Percentiles rank a stretch among this genome's conserved stretches.
These are phyloP conservation scores for Novakomyces olei DNA, from an alignment of 805 yeast genomes.

Conservation along the genomic window DNA sequence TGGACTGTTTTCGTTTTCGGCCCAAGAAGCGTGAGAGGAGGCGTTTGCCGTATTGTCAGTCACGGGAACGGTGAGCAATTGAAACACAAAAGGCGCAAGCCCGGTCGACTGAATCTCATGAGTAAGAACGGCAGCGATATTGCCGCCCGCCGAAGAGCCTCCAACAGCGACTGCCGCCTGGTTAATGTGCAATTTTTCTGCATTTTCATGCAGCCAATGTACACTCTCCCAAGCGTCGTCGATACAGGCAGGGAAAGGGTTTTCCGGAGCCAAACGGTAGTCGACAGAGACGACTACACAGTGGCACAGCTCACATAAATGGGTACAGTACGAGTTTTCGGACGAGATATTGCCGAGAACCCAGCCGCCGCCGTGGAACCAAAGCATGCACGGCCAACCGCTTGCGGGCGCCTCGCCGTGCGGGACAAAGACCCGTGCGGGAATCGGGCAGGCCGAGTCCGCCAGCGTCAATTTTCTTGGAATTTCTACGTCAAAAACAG, in stretches of 20 bases:
- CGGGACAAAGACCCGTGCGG: conserved; percentile 20
- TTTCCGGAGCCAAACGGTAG: conserved; percentile 29
- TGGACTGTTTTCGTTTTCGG: conserved; percentile 10
- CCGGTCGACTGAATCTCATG: conserved; percentile 8
- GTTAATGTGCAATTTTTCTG: conserved; percentile 14
- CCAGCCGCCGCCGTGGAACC: conserved; percentile 27
- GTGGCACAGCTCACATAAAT: conserved; percentile 18
- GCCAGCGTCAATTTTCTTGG: not conserved
- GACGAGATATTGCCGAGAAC: conserved; percentile 21
- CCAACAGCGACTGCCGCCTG: conserved; percentile 19
- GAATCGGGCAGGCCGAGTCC: conserved; percentile 8
- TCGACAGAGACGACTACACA: conserved; percentile 26
- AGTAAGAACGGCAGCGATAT: conserved; percentile 15
- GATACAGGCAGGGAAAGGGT: conserved; percentile 27
- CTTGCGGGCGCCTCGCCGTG: conserved; percentile 16
- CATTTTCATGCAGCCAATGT: conserved; percentile 5
- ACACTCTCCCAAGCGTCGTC: conserved; percentile 15
- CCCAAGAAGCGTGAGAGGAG: conserved; percentile 11
- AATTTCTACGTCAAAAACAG: not conserved
- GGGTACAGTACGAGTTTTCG: conserved; percentile 24
- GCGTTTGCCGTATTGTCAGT: conserved; percentile 21
- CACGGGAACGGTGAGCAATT: conserved; percentile 24
- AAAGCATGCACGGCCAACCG: conserved; percentile 20
- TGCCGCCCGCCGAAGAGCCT: conserved; percentile 28
- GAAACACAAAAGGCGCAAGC: conserved; percentile 18